Conservation (phyloP, 106 monocot genomes). For the Chionographis japonica region DNA sequence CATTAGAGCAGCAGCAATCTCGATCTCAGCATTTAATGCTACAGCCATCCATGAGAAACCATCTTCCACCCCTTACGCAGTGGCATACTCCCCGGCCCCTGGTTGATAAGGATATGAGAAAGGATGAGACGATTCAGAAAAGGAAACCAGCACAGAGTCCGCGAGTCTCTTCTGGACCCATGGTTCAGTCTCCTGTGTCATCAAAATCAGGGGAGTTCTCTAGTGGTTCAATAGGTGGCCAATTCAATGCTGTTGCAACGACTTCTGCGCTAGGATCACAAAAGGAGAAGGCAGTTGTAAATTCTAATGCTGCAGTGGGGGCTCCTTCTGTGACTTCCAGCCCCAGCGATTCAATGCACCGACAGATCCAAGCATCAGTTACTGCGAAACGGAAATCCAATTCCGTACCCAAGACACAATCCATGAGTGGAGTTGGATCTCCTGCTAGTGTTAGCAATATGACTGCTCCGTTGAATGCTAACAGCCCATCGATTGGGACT, state of each 20-base stretch:
- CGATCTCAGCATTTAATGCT: slow-evolving; percentile 37
- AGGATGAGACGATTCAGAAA: slow-evolving; percentile 53
- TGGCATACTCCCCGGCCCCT: slow-evolving; percentile 34
- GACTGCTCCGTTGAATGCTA: slow-evolving; percentile 52
- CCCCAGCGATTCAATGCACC: slow-evolving; percentile 61
- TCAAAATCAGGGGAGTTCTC: slow-evolving; percentile 87
- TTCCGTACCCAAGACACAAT: slow-evolving; percentile 60
- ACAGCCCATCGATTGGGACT: slow-evolving; percentile 63
- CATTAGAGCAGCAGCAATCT: slow-evolving; percentile 44
- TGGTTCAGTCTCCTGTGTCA: slow-evolving; percentile 82
- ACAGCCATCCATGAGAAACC: slow-evolving; percentile 37
- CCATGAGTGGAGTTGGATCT: slow-evolving; percentile 74
- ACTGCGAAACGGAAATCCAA: slow-evolving; percentile 56
- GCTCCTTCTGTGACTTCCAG: slow-evolving; percentile 59
- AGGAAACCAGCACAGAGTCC: slow-evolving; percentile 63
- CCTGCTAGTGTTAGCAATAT: slow-evolving; percentile 90
- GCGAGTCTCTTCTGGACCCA: slow-evolving; percentile 66
- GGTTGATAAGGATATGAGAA: slow-evolving; percentile 52
- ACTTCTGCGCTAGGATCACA: slow-evolving; percentile 51
- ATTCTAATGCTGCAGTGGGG: slow-evolving; percentile 50
- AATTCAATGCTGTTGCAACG: slow-evolving; percentile 40
- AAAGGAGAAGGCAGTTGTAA: slow-evolving; percentile 54
- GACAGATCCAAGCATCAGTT: slow-evolving; percentile 36
- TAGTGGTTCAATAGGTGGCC: slow-evolving; percentile 66
- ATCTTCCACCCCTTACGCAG: slow-evolving; percentile 40